Conservation (phyloP, 345 rosid species). For the Aegle marmelos region DNA sequence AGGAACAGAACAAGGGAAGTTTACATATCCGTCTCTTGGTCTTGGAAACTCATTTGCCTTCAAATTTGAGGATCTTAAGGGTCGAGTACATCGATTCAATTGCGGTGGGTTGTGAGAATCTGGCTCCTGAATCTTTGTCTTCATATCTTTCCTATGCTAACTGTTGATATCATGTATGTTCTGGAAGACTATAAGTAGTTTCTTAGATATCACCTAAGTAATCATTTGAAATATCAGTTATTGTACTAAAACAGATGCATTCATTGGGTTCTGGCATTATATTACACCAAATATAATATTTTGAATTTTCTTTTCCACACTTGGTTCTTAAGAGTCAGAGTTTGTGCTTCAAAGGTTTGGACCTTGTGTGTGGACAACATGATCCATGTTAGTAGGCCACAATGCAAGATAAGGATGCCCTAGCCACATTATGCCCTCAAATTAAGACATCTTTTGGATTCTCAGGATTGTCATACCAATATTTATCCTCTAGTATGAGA, state of each 20-base stretch:
- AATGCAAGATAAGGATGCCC: neutral
- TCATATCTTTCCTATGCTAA: neutral
- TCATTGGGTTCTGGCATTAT: neutral
- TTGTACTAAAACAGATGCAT: neutral
- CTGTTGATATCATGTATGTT: neutral
- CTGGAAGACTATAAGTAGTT: neutral
- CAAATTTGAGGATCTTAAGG: conserved; percentile 82
- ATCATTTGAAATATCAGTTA: neutral
- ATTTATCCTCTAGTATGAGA: neutral
- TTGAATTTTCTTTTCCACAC: neutral
- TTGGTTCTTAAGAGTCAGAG: neutral
- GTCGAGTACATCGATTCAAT: conserved; percentile 85
- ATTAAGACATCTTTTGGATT: neutral
- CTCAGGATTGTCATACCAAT: neutral
- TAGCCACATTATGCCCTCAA: neutral
- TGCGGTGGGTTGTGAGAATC: conserved; percentile 44
- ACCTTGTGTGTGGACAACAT: neutral
- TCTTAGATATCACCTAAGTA: neutral
- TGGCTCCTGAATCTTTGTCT: neutral
- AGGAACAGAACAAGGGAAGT: conserved; percentile 54
- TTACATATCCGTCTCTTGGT: conserved; percentile 68
- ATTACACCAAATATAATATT: neutral
- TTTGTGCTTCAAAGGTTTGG: neutral
- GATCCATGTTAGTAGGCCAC: neutral
- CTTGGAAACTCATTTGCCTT: conserved; percentile 79